Base-by-base conservation (phyloP, 495 filamentous ascomycete genomes). In the Penicillium arizonense region DNA sequence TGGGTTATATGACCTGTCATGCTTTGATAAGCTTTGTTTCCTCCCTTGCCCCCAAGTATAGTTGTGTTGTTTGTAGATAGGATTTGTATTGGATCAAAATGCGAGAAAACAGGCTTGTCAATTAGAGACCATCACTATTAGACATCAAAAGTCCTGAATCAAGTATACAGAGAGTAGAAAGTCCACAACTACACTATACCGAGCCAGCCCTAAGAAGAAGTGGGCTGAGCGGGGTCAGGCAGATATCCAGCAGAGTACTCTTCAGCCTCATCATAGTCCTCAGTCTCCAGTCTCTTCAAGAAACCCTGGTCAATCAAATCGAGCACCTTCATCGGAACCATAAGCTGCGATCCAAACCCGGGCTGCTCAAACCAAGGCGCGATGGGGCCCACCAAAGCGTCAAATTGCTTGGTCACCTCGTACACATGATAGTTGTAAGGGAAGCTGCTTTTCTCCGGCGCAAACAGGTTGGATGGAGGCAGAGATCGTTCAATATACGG, bases 361-460 rank as follows among this genome's bases (percentile, higher is more conserved):
- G 79, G 78, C 68, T 85, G 82, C 16, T 77, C 79, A 60, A 82
- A 85, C 77, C 75, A 83, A 11, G 77, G 68, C 24, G 75, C 72
- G 44, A 82, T 78, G 2, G 79, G 78, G 2, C 82, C 82, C 5
- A 76, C 55, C 1, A 63, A 44, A 2, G 78, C 77, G 6, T 52
- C 51, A 30, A 85, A 69, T 2, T 67, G 60, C 56, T 67, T 69
- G 0, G 52, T 60, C 32, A 84, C 79, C 18, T 69, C 58, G 57
- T 83, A 85, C 2, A 82, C 69, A 57, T 79, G 71, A 53, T 85
- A 85, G 45, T 80, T 82, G 53, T 75, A 81, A 14, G 77, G 77
- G 43, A 73, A 76, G 10, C 66, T 64, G 1, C 62, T 60, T 3
- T 50, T 35, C 32, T 67, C 63, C 23, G 61, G 62, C 11, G 68